These are phyloP conservation scores for Alternaria gaisen DNA, from an alignment of 2,329 filamentous ascomycete species.

Conservation along the genomic window DNA sequence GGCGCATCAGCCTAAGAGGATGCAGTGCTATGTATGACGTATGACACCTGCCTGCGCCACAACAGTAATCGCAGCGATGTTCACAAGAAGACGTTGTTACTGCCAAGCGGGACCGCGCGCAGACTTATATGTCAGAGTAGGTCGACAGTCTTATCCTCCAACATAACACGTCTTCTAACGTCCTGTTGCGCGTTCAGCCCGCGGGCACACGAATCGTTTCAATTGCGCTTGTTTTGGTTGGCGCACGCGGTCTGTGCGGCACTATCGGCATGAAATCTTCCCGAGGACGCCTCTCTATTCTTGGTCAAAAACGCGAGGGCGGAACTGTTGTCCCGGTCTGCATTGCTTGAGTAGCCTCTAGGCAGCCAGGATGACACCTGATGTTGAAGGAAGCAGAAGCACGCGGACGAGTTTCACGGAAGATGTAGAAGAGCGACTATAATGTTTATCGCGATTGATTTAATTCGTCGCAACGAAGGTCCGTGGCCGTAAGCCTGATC, in stretches of 20 bases:
- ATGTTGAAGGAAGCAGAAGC: not conserved
- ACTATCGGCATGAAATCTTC: not conserved
- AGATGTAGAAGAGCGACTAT: not conserved
- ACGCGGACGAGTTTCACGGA: not conserved
- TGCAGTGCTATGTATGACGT: not conserved
- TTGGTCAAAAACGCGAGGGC: slow-evolving; percentile 4
- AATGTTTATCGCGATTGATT: not conserved
- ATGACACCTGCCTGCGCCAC: not conserved
- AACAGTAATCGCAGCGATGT: not conserved
- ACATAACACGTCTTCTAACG: not conserved
- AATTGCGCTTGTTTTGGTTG: not conserved
- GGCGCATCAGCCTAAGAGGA: not conserved
- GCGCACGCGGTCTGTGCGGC: not conserved
- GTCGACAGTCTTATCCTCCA: too few relatives aligned
- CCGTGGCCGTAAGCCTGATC: not conserved
- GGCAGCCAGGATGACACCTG: not conserved
- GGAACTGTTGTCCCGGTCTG: slow-evolving; percentile 6
- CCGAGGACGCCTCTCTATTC: not conserved
- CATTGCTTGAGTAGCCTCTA: not conserved
- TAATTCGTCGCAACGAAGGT: not conserved
- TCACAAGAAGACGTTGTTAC: not conserved
- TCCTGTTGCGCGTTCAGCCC: not conserved
- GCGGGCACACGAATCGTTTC: slow-evolving; percentile 23
- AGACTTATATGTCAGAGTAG: too few relatives aligned
- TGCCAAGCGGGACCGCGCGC: not conserved